Evolutionary conservation across 2,329 filamentous ascomycete genomes (phyloP).

Genomic region (Cercospora sesami): DNA sequence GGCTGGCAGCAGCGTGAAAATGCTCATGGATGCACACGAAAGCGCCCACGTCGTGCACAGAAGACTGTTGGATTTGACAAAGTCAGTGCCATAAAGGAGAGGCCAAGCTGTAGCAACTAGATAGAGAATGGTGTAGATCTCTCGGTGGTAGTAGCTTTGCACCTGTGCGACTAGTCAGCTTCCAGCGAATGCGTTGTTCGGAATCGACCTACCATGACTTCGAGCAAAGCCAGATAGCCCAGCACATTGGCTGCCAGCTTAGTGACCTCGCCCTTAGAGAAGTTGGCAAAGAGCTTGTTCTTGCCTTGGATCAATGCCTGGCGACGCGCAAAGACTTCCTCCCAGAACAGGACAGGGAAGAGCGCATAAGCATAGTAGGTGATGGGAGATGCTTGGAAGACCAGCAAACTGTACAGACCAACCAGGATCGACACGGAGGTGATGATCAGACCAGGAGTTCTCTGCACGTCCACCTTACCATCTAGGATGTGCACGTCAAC

Average conservation of each 20-base stretch:
- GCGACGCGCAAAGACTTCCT: slow-evolving; percentile 82
- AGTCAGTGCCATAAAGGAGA: slow-evolving; percentile 67
- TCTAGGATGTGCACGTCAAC: slow-evolving; percentile 84
- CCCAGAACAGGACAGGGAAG: slow-evolving; percentile 95
- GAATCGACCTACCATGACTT: slow-evolving; percentile 61
- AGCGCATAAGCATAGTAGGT: slow-evolving; percentile 90
- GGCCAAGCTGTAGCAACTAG: slow-evolving; percentile 78
- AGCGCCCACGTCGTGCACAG: slow-evolving; percentile 71
- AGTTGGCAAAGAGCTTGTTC: slow-evolving; percentile 67
- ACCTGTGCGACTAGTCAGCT: slow-evolving; percentile 57
- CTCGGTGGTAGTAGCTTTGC: slow-evolving; percentile 85
- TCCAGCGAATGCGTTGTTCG: neutral
- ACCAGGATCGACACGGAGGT: slow-evolving; percentile 77
- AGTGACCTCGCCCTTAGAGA: slow-evolving; percentile 58
- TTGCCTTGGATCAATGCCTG: slow-evolving; percentile 67
- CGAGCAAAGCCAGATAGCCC: slow-evolving; percentile 71
- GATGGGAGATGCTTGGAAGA: slow-evolving; percentile 73
- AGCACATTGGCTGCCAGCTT: slow-evolving; percentile 64
- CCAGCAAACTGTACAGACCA: slow-evolving; percentile 73
- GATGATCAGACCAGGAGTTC: slow-evolving; percentile 59
- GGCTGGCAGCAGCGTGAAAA: slow-evolving; percentile 84
- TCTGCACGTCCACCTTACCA: slow-evolving; percentile 63
- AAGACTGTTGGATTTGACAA: slow-evolving; percentile 65
- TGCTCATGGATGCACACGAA: slow-evolving; percentile 80
- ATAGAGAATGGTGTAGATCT: slow-evolving; percentile 81